Base-by-base conservation (phyloP, 768 basidiomycete species). In the Termitomyces sp. region DNA sequence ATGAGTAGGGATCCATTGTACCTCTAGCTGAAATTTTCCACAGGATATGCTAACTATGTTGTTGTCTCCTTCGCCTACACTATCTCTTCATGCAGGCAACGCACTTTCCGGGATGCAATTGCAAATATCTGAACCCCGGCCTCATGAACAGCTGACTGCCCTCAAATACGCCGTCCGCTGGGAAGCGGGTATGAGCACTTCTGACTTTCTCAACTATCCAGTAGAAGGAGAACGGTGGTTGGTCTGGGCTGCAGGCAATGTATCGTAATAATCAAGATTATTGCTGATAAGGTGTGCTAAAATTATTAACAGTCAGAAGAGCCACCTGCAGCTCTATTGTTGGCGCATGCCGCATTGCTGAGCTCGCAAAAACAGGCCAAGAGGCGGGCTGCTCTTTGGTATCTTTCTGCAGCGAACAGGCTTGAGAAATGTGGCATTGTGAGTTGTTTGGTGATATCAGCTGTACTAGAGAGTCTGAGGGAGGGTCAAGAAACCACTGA, bases 401-500 rank as follows among this genome's bases (percentile, higher is more conserved):
- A 90, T 66, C 74, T 87, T 15, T 74, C 78, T 51, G 87, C 91
- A 43, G 91, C 90, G 0, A 88, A 81, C 55, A 74, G 83, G 56
- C 70, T 93, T 30, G 91, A 93, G 66, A 93, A 89, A 70, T 87
- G 85, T 60, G 91, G 91, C 21, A 85, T 91, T 60, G 90, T 93
- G 58, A 60, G 90, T 76, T 26, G 46, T 40, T 55, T 22, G 58
- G n/a, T 45, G 35, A n/a, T 56, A 40, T 61, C 35, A 45, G 30
- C 19, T 21, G 37, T n/a, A 43, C n/a, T 37, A 8, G 12, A 35
- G 34, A 49, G 28, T 28, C 47, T 55, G 53, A 45, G n/a, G 30
- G 35, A 46, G 24, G 17, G 45, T 55, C 42, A 60, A 93, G 90
- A 93, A 90, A 88, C 84, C 89, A 0, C 65, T 93, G 53, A 92